Conservation (phyloP, 768 basidiomycete species). For the Boletus eberwhitei region DNA sequence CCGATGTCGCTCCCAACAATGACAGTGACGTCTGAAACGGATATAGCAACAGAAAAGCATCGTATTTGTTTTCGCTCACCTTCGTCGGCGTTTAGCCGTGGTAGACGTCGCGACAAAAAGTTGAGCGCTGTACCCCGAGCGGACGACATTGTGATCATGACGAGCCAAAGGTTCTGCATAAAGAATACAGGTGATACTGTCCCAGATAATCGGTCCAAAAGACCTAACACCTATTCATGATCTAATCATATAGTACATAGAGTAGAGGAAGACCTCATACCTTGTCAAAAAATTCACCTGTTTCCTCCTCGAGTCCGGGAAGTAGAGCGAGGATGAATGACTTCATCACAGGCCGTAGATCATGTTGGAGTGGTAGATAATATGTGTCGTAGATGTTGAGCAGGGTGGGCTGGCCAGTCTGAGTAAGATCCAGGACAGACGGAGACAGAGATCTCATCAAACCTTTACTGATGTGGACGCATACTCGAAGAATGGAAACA, state of each 20-base stretch:
- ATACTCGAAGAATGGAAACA: conserved; percentile 99
- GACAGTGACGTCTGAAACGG: conserved; percentile 51
- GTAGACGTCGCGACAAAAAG: conserved; percentile 79
- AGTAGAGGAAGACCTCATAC: conserved; percentile 30
- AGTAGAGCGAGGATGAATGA: conserved; percentile 90
- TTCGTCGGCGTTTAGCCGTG: conserved; percentile 65
- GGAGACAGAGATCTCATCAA: conserved; percentile 11
- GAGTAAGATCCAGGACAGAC: not conserved
- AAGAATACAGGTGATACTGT: conserved; percentile 88
- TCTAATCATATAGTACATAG: conserved; percentile 6
- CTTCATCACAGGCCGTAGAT: conserved; percentile 87
- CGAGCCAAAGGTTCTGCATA: conserved; percentile 92
- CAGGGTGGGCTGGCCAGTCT: conserved; percentile 61
- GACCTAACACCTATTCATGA: conserved; percentile 58
- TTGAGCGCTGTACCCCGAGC: conserved; percentile 85
- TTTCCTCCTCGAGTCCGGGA: conserved; percentile 96
- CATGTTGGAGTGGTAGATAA: conserved; percentile 81
- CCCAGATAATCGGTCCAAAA: conserved; percentile 80
- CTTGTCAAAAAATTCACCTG: conserved; percentile 95
- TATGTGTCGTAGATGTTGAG: conserved; percentile 90
- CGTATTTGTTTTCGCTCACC: conserved; percentile 40
- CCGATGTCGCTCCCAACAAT: conserved; percentile 87
- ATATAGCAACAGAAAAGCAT: conserved; percentile 3
- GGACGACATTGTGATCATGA: conserved; percentile 85
- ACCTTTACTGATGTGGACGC: conserved; percentile 99